Percentiles rank a stretch among this genome's conserved stretches.
Evolutionary conservation across 768 basidiomycete genomes (phyloP).

Genomic region (Phylloporus sp.): DNA sequence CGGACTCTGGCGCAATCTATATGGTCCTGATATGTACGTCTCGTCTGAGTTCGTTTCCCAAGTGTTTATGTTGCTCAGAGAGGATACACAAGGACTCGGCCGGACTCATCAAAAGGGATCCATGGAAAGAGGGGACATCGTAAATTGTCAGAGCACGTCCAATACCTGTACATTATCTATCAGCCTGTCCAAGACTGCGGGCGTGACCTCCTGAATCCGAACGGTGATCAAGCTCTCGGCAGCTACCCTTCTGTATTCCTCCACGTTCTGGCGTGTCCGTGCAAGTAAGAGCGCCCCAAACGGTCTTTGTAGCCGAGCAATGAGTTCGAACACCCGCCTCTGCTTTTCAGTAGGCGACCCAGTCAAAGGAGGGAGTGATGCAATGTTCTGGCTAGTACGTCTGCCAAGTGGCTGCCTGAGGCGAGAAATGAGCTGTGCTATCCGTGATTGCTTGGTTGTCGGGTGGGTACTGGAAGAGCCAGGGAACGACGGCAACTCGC

Average conservation of each 20-base stretch:
- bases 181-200: no score
- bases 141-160: no score
- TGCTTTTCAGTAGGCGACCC: not conserved
- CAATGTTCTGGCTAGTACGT: not conserved
- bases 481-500: not conserved
- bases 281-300: not conserved
- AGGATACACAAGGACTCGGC: constrained; percentile 99
- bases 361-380: not conserved
- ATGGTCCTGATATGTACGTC: constrained; percentile 77
- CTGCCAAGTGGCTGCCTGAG: not conserved
- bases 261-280: not conserved
- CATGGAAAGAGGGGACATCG: no score
- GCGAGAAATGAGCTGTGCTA: not conserved
- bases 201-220: not conserved
- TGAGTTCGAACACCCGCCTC: not conserved
- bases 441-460: not conserved
- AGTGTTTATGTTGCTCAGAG: constrained; percentile 41
- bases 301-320: not conserved
- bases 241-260: not conserved
- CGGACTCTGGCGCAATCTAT: constrained; percentile 82
- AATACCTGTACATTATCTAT: no score
- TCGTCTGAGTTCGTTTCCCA: not conserved
- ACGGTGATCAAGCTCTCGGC: not conserved
- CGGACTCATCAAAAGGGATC: no score
- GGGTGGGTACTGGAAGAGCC: not conserved